Evolutionary conservation across 257 asterid genomes (phyloP), one percentile per base, ranked within the genome.

Genomic region (Solanum medicagineum): DNA sequence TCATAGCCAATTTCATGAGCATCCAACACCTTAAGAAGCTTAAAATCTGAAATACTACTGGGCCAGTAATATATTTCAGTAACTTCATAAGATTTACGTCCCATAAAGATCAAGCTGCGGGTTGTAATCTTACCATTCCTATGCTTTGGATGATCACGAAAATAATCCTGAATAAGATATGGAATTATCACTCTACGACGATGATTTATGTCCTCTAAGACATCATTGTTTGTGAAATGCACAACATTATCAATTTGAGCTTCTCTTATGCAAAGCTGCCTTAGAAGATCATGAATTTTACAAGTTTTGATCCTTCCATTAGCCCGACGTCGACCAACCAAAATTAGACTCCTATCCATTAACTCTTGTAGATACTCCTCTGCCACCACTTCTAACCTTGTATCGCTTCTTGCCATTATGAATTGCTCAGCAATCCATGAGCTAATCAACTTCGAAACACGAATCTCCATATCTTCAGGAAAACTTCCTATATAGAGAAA

Each of bases 351-450:
- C 49, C 87, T 54, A 14, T 20, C 85, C 14, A 56, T 53, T 7
- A 87, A 10, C 6, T 87, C 89, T 57, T 66, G 19, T 84, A 75
- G 57, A 66, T 69, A 73, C 73, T 19, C 60, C 87, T 40, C 81
- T 16, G 70, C 83, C 40, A 84, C 55, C 3, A 16, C 83, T 42
- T 84, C 79, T 53, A 68, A 55, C 24, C 82, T 45, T 8, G 15
- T 3, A 13, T 32, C 7, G 5, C 22, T 75, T 20, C 62, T 36
- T 55, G 57, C 45, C 24, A 8, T 40, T n/a, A 87, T 22, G 47
- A 87, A 84, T 10, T 85, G 84, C 60, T 84, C 89, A 26, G 47
- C 80, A 3, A 84, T 81, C 87, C 87, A 86, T 5, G 22, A 32
- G 54, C 57, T 20, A 11, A 49, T 57, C 84, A 82, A 10, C 59